phyloP scores from a whole-genome alignment of 495 filamentous ascomycete species.

The Symbiotaphrina buchneri region DNA sequence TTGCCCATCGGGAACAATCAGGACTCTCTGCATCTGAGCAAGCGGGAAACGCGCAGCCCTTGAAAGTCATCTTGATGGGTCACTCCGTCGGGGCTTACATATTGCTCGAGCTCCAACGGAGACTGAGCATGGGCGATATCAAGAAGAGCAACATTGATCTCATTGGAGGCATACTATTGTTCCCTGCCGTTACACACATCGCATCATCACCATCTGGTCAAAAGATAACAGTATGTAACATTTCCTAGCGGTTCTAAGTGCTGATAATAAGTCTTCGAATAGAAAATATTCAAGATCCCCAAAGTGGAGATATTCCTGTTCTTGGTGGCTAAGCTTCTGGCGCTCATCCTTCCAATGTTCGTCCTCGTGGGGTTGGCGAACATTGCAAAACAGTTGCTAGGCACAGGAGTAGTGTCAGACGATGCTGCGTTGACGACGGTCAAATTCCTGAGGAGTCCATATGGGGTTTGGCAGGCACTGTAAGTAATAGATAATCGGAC shows the following conservation, averaged over 20 bases:
- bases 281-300: slow-evolving; percentile 16
- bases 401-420: slow-evolving; percentile 11
- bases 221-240: slow-evolving; percentile 24
- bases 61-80: slow-evolving; percentile 50
- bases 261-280: not conserved
- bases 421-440: slow-evolving; percentile 36
- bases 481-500: slow-evolving; percentile 14
- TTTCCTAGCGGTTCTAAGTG: too few species aligned
- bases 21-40: not conserved
- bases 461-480: slow-evolving; percentile 49
- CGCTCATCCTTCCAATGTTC: slow-evolving; percentile 18
- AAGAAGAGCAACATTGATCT: slow-evolving; percentile 17
- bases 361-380: slow-evolving; percentile 21
- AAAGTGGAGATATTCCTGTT: slow-evolving; percentile 29
- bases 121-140: slow-evolving; percentile 16
- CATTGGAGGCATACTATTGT: slow-evolving; percentile 41
- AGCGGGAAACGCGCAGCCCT: not conserved
- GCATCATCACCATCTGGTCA: slow-evolving; percentile 38
- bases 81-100: slow-evolving; percentile 72
- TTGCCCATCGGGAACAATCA: not conserved
- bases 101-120: slow-evolving; percentile 43
- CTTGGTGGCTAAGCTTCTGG: slow-evolving; percentile 23
- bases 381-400: slow-evolving; percentile 22
- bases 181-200: slow-evolving; percentile 60
- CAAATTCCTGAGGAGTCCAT: slow-evolving; percentile 33